Percentiles rank a stretch among this genome's conserved stretches.
These are phyloP conservation scores for Endotrypanum monterogeii DNA, from an alignment of 208 protist genomes.

Conservation along the genomic window DNA sequence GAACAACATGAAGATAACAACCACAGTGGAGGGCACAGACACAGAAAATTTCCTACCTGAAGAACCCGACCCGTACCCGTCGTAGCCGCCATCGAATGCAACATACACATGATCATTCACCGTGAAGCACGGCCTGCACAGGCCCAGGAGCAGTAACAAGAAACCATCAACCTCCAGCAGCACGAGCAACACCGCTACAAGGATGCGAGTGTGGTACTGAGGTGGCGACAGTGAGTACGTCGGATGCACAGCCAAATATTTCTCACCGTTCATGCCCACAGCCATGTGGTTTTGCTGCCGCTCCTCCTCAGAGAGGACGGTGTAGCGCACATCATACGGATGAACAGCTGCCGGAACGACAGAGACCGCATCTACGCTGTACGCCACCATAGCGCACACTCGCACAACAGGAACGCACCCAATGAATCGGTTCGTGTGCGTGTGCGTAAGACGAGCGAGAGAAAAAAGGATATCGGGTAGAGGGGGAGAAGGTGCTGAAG, in stretches of 20 bases:
- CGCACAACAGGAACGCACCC: no score
- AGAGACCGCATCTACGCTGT: neutral
- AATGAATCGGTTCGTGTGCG: constrained; percentile 5
- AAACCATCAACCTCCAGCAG: neutral
- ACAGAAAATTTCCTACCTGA: neutral
- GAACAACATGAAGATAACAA: neutral
- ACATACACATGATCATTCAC: neutral
- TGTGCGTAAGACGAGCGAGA: constrained; percentile 1
- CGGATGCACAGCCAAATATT: constrained; percentile 7
- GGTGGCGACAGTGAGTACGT: constrained; percentile 1
- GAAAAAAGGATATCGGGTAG: no score
- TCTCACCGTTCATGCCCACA: neutral
- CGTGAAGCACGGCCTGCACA: constrained; percentile 1
- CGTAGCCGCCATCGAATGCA: constrained; percentile 1
- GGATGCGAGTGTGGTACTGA: neutral
- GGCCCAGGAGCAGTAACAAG: neutral
- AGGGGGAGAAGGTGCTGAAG: neutral
- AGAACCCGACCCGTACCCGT: no score
- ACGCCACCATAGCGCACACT: neutral
- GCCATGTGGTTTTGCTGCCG: constrained; percentile 3
- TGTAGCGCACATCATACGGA: neutral
- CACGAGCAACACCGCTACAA: neutral
- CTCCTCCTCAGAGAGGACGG: neutral
- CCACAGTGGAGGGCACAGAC: neutral
- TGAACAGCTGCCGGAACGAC: neutral